Evolutionary conservation across 2,329 filamentous ascomycete genomes (phyloP).

Genomic region (Allantophomopsis cytisporea): DNA sequence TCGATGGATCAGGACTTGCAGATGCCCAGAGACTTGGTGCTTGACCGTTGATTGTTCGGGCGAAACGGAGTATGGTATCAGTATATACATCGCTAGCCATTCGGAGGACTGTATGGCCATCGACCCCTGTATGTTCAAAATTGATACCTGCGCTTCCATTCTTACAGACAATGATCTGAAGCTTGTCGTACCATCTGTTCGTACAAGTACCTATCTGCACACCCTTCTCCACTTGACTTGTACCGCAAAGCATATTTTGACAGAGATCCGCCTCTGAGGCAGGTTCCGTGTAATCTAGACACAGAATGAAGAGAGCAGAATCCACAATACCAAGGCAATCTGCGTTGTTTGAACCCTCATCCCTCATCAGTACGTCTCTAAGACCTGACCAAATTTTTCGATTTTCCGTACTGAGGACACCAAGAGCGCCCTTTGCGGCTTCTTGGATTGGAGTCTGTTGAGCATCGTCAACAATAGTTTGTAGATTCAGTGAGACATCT

Average conservation of each 20-base stretch:
- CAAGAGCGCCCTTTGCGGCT: conserved; percentile 86
- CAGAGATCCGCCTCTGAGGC: conserved; percentile 71
- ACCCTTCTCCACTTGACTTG: conserved; percentile 78
- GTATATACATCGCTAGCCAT: conserved; percentile 97
- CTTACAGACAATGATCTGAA: conserved; percentile 98
- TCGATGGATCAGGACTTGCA: conserved; percentile 80
- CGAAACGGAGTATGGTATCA: conserved; percentile 92
- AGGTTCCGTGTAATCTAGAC: conserved; percentile 85
- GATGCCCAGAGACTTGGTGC: conserved; percentile 88
- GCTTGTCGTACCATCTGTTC: conserved; percentile 97
- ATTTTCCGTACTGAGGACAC: conserved; percentile 91
- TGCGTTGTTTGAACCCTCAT: conserved; percentile 84
- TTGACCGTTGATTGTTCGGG: conserved; percentile 86
- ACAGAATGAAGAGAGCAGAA: conserved; percentile 83
- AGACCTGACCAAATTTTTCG: conserved; percentile 91
- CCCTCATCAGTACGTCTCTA: conserved; percentile 73
- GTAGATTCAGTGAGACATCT: conserved; percentile 80
- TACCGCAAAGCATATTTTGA: conserved; percentile 97
- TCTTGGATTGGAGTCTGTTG: conserved; percentile 82
- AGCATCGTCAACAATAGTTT: conserved; percentile 86
- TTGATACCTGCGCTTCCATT: conserved; percentile 98
- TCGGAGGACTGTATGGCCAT: conserved; percentile 90
- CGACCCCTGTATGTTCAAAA: conserved; percentile 96
- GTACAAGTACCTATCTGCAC: conserved; percentile 96
- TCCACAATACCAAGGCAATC: conserved; percentile 95